Evolutionary conservation across 345 rosid genomes (phyloP).

Genomic region (Adansonia digitata): DNA sequence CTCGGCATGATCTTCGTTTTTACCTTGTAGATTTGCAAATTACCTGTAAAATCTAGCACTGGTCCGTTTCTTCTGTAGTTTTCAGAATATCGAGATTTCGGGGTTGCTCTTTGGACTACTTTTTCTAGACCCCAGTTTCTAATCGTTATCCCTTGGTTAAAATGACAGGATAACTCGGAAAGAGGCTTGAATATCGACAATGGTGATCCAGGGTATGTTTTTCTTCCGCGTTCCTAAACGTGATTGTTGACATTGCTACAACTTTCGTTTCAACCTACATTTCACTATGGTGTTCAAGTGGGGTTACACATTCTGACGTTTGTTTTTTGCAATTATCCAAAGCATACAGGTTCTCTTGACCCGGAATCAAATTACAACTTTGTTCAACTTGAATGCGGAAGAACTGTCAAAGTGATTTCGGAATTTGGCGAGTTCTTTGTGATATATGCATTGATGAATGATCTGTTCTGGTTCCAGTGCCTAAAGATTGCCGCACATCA

Average conservation of each 20-base stretch:
- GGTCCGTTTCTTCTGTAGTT: neutral
- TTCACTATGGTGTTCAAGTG: neutral
- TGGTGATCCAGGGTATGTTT: neutral
- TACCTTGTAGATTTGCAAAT: neutral
- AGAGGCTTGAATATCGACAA: slow-evolving; percentile 14
- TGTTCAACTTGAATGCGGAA: neutral
- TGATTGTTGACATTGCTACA: neutral
- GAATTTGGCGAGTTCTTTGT: neutral
- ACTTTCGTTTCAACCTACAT: neutral
- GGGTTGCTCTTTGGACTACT: neutral
- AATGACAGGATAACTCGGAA: slow-evolving; percentile 86
- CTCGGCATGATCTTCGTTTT: neutral
- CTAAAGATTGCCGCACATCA: neutral
- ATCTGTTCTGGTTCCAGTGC: neutral
- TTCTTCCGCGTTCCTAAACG: neutral
- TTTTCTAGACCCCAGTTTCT: neutral
- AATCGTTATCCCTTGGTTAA: slow-evolving; percentile 9
- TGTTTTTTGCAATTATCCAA: neutral
- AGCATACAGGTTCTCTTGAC: neutral
- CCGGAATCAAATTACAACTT: neutral
- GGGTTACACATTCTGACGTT: neutral
- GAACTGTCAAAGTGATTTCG: neutral
- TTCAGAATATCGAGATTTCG: neutral
- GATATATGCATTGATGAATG: neutral
- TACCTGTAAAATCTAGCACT: neutral